Base-by-base conservation (phyloP, 1,139 yeast genomes). In the Suhomyces choctaworum region DNA sequence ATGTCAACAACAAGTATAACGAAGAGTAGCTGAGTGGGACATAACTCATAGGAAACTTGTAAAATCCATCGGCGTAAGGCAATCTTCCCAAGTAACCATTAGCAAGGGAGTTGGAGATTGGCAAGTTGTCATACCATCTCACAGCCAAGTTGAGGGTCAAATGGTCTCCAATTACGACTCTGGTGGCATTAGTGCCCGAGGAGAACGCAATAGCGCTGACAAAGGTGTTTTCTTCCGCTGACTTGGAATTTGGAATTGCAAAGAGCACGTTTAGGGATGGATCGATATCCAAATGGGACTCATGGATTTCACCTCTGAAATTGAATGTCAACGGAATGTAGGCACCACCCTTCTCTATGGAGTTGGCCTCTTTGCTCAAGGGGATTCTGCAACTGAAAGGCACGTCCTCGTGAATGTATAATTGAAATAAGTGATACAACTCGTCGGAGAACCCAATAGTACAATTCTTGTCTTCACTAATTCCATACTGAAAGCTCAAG, bases 351-450 rank as follows among this genome's bases (percentile, higher is more conserved):
- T 64, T 60, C 41, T 67, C 75, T 34, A 65, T 52, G 32, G 63
- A 62, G 42, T 69, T 58, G 16, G 62, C 54, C 36, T 72, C 73
- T 8, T 69, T 64, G 39, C 73, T 64, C 29, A 73, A 48, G 3
- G 84, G 83, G 16, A 82, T 50, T 39, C 85, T 66, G 56, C 94
- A 84, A 39, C 85, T 74, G 52, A 80, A 78, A 17, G 94, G 94
- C 3, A 74, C 81, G 55, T 84, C 94, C 55, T 82, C 85, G 54
- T 84, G 94, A 36, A 84, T 66, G 51, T 83, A 82, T 34, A 83
- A 64, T 59, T 84, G 92, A 56, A 84, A 82, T 41, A 83, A 58
- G 50, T 84, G 94, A 52, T 75, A 84, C 33, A 78, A 56, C 47
- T 80, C 84, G 54, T 84, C 92, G n/a, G 76, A 68, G 35, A 84